Conservation (phyloP, 1,139 yeast genomes). For the Meyerozyma guilliermondii region DNA sequence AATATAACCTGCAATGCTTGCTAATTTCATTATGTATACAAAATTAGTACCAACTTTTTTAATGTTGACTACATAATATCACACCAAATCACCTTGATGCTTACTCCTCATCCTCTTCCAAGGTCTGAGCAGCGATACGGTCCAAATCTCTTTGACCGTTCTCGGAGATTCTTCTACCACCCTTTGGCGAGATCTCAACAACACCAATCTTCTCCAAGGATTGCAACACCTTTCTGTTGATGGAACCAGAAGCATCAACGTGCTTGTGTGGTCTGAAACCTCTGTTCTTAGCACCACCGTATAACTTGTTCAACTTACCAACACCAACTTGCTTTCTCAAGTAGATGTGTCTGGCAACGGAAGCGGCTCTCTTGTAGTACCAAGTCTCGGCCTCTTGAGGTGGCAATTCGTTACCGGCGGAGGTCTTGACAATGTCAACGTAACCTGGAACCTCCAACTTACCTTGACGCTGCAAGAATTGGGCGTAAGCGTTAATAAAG, state of each 20-base stretch:
- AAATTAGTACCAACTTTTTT: slow-evolving; percentile 1
- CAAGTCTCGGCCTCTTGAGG: slow-evolving; percentile 99
- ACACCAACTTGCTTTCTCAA: slow-evolving; percentile 99
- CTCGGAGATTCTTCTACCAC: slow-evolving; percentile 99
- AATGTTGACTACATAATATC: slow-evolving; percentile 2
- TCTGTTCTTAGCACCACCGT: slow-evolving; percentile 99
- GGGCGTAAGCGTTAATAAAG: slow-evolving; percentile 99
- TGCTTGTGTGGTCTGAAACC: slow-evolving; percentile 99
- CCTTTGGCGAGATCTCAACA: slow-evolving; percentile 93
- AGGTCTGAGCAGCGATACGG: slow-evolving; percentile 99
- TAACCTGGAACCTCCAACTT: slow-evolving; percentile 99
- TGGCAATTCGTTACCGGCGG: slow-evolving; percentile 98
- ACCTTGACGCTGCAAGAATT: slow-evolving; percentile 99
- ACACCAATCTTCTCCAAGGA: slow-evolving; percentile 98
- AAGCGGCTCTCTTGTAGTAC: slow-evolving; percentile 99
- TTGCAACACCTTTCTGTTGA: slow-evolving; percentile 98
- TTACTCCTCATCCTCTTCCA: slow-evolving; percentile 67
- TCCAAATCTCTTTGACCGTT: slow-evolving; percentile 99
- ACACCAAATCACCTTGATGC: slow-evolving; percentile 2
- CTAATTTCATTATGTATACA: slow-evolving; percentile 2
- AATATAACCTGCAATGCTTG: not conserved
- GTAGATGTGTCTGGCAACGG: slow-evolving; percentile 99
- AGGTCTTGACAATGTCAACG: slow-evolving; percentile 99
- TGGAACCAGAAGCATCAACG: slow-evolving; percentile 98
- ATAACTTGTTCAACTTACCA: slow-evolving; percentile 96